Evolutionary conservation across 805 yeast species (phyloP).

Genomic region (Lachancea thermotolerans): DNA sequence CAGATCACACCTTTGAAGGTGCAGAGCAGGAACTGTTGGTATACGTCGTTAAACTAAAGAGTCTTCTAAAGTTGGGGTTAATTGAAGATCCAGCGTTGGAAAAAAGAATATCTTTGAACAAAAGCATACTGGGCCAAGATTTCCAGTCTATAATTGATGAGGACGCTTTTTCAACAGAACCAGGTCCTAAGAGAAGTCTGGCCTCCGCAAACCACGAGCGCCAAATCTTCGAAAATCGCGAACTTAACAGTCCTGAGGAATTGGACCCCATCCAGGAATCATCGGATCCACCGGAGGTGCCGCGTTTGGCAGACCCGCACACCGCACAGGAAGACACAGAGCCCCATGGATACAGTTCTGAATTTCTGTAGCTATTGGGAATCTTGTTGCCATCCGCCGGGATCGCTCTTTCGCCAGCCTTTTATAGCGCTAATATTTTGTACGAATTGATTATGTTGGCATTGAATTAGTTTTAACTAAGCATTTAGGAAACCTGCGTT

Average conservation of each 20-base stretch:
- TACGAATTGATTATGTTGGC: too few species aligned
- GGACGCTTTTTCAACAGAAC: constrained; percentile 16
- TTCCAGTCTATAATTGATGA: constrained; percentile 22
- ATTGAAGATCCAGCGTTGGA: constrained; percentile 10
- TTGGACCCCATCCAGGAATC: neutral
- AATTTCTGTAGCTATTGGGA: neutral
- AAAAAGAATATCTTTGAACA: constrained; percentile 20
- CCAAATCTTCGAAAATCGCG: constrained; percentile 5
- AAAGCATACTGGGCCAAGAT: constrained; percentile 20
- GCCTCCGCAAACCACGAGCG: constrained; percentile 6
- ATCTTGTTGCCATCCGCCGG: too few species aligned
- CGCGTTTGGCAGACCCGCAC: neutral
- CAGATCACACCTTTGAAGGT: constrained; percentile 8
- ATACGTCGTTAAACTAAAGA: constrained; percentile 26
- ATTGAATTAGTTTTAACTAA: neutral
- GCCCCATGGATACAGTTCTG: constrained; percentile 1
- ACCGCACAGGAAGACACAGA: neutral
- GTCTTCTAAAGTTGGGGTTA: constrained; percentile 20
- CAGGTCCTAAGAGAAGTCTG: constrained; percentile 10
- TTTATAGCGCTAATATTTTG: too few species aligned
- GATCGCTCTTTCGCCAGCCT: too few species aligned
- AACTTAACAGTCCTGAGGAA: neutral
- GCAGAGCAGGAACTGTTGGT: constrained; percentile 22
- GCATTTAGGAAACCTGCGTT: too few species aligned
- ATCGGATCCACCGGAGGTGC: neutral